These are phyloP conservation scores for Annulohypoxylon truncatum DNA, from an alignment of 2,329 filamentous ascomycete species.

Conservation along the genomic window DNA sequence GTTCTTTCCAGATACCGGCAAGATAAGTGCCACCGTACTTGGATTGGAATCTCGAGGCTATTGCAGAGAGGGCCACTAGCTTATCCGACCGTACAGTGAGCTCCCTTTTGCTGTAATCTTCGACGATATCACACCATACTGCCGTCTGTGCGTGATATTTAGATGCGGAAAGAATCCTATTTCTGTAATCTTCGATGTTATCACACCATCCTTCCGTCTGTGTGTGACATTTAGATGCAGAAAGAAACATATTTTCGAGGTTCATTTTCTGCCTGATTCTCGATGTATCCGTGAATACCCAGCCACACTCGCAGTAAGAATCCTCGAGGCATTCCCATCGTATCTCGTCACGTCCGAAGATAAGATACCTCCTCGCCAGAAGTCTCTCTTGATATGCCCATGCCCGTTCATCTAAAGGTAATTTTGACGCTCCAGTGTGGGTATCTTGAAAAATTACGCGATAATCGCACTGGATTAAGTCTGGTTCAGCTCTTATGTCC, in stretches of 20 bases:
- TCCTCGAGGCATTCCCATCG: neutral
- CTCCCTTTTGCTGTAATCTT: neutral
- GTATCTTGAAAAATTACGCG: neutral
- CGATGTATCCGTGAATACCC: neutral
- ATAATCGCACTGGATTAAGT: neutral
- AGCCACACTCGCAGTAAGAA: neutral
- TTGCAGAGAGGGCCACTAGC: neutral
- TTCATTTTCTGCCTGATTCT: neutral
- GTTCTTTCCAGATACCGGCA: neutral
- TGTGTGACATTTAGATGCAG: neutral
- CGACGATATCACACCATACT: neutral
- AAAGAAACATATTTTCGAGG: neutral
- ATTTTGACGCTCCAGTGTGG: neutral
- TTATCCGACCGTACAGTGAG: neutral
- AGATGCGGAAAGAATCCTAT: neutral
- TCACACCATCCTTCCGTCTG: no score
- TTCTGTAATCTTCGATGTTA: neutral
- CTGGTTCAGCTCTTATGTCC: neutral
- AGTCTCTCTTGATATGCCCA: conserved; percentile 1
- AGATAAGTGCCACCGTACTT: neutral
- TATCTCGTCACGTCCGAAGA: neutral
- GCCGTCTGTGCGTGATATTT: no score
- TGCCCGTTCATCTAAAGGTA: neutral
- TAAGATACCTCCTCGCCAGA: neutral
- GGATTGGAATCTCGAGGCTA: neutral